Conservation (phyloP, 2,329 filamentous ascomycete species). For the Fusarium compactum region DNA sequence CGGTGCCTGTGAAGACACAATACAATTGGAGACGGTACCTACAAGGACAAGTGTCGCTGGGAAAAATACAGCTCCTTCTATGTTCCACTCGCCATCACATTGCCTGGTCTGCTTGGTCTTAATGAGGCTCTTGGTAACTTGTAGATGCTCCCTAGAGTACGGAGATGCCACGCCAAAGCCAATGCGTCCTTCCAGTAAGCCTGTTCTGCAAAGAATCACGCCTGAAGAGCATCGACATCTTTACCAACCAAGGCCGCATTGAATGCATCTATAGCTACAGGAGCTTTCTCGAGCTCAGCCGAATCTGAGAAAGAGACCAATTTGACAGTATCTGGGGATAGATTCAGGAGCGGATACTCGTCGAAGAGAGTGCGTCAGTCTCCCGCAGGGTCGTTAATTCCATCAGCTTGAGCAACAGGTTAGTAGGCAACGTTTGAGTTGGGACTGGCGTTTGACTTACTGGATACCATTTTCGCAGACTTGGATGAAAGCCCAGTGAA, state of each 20-base stretch:
- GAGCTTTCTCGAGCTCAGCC: background rate
- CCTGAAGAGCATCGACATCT: background rate
- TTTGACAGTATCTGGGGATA: background rate
- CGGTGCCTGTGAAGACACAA: background rate
- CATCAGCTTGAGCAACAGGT: background rate
- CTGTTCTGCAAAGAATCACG: conserved; percentile 22
- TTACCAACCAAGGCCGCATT: conserved; percentile 1
- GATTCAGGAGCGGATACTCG: conserved; percentile 5
- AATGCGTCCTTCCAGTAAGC: conserved; percentile 35
- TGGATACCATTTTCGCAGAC: background rate
- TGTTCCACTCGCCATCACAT: background rate
- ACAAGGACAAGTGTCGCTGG: conserved; percentile 26
- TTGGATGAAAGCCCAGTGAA: background rate
- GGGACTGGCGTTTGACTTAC: background rate
- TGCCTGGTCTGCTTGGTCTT: conserved; percentile 1
- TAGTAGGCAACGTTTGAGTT: background rate
- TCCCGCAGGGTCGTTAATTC: background rate
- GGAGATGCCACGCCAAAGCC: conserved; percentile 31
- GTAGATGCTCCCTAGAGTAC: conserved; percentile 12
- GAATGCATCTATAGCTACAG: background rate
- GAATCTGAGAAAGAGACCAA: background rate
- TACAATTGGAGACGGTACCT: accelerated
- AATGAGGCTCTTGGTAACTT: background rate
- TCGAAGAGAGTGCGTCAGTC: conserved; percentile 4
- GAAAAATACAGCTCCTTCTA: conserved; percentile 24